These are phyloP conservation scores for Hirsutella minnesotensis DNA, from an alignment of 2,329 filamentous ascomycete species.

Conservation along the genomic window DNA sequence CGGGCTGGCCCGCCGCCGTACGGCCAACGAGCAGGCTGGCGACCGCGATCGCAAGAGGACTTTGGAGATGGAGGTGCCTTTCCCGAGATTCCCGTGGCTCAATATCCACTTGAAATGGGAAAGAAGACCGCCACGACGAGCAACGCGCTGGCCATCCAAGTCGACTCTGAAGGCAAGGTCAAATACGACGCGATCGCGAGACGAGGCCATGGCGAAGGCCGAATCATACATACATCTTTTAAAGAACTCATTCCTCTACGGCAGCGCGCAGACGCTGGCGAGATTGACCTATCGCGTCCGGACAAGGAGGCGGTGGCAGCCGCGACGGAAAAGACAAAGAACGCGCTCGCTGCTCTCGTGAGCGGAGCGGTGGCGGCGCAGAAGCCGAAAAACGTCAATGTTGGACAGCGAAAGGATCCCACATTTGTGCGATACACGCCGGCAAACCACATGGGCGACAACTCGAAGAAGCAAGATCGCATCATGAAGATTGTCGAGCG, in stretches of 20 bases:
- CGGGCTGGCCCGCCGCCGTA: slow-evolving; percentile 79
- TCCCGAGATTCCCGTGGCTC: slow-evolving; percentile 83
- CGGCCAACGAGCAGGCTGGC: slow-evolving; percentile 78
- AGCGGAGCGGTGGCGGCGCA: slow-evolving; percentile 80
- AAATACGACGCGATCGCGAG: slow-evolving; percentile 93
- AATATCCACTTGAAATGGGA: slow-evolving; percentile 94
- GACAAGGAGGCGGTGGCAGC: slow-evolving; percentile 73
- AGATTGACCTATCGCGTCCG: slow-evolving; percentile 77
- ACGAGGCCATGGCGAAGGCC: slow-evolving; percentile 71
- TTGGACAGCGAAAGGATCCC: slow-evolving; percentile 67
- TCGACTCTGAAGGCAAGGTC: slow-evolving; percentile 83
- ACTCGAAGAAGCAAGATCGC: slow-evolving; percentile 77
- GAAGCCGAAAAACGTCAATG: slow-evolving; percentile 89
- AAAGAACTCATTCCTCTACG: slow-evolving; percentile 92
- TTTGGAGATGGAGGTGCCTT: slow-evolving; percentile 95
- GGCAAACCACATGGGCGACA: slow-evolving; percentile 88
- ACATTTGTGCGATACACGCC: slow-evolving; percentile 95
- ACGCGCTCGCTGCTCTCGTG: slow-evolving; percentile 71
- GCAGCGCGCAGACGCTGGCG: slow-evolving; percentile 84
- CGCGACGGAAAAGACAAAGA: slow-evolving; percentile 79
- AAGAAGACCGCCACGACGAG: slow-evolving; percentile 60
- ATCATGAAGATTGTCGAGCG: slow-evolving; percentile 98
- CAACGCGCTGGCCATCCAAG: slow-evolving; percentile 86
- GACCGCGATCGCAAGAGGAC: slow-evolving; percentile 77
- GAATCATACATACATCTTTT: slow-evolving; percentile 89